phyloP scores from a whole-genome alignment of 1,284 basidiomycete genomes.

The Schizophyllum amplum region DNA sequence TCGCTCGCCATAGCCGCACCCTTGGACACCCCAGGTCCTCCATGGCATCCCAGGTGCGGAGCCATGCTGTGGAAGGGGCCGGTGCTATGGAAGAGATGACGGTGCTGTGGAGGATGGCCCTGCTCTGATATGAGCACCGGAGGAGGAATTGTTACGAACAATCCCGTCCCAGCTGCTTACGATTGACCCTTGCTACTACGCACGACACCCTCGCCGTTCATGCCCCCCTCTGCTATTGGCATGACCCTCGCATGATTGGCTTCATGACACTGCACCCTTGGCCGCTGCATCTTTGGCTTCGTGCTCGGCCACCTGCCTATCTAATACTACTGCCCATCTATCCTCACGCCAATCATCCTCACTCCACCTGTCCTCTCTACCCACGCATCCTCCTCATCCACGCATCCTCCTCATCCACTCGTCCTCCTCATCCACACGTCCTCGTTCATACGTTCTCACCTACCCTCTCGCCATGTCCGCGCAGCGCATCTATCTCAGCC shows the following conservation, averaged over 20 bases:
- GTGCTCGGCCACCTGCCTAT: not conserved
- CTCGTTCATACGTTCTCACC: not conserved
- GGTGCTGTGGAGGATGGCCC: no score
- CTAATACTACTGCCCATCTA: no score
- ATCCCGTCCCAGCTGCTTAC: not conserved
- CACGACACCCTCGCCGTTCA: not conserved
- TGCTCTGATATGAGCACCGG: not conserved
- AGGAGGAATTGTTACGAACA: not conserved
- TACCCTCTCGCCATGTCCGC: not conserved
- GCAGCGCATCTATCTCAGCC: not conserved
- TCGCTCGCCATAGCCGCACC: not conserved
- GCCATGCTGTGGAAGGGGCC: not conserved
- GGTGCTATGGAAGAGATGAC: no score
- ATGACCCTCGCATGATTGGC: not conserved
- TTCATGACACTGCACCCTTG: not conserved
- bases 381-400: not conserved
- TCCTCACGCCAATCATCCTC: not conserved
- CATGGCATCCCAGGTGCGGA: not conserved
- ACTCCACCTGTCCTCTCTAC: not conserved
- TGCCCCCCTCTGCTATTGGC: not conserved
- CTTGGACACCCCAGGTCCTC: no score
- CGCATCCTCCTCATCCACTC: not conserved
- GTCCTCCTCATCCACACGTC: not conserved
- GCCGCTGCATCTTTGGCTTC: not conserved
- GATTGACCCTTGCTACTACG: not conserved